Base-by-base conservation (phyloP, 106 monocot genomes). In the Chionographis japonica region DNA sequence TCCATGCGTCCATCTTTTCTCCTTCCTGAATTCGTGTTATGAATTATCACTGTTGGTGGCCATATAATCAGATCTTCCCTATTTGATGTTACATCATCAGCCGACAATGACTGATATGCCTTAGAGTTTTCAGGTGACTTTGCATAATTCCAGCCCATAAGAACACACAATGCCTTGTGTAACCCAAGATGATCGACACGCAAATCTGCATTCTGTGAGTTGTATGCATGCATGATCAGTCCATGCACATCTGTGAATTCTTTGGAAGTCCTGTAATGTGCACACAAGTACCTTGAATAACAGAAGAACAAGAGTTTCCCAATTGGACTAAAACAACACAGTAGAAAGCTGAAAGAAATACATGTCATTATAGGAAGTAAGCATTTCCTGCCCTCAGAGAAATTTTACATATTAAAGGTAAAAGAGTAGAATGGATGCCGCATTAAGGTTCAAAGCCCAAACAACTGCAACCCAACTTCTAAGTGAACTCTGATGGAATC, bases 151-250 rank as follows among this genome's bases (percentile, higher is more conserved):
- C 91, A 97, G 60, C 92, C 95, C 95, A 89, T 89, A 46, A 97
- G 77, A 68, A 97, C 89, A 77, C 92, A 97, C 17, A 97, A 65
- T 54, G 95, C 95, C 71, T 92, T 97, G 71, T 97, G 92, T 35
- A 97, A 80, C n/a, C 95, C 95, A 65, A 92, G 84, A 82, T 97
- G 95, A 66, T 97, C 95, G 75, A 74, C 77, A 69, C 75, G 82
- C 55, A 75, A 56, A 3, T 92, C 92, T 65, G 74, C 63, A 80
- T 86, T 79, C 54, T 83, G 77, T 63, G 85, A 76, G 67, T 49
- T 59, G 74, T 84, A 97, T n/a, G 89, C 70, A 75, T 97, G 95
- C 77, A 86, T 84, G 52, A 87, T 67, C 54, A 97, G 89, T 12
- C 65, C 86, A 79, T 97, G 95, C 37, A 84, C 69, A 76, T 89